Base-by-base conservation (phyloP, 2,329 filamentous ascomycete genomes). In the Drechslera avenae region DNA sequence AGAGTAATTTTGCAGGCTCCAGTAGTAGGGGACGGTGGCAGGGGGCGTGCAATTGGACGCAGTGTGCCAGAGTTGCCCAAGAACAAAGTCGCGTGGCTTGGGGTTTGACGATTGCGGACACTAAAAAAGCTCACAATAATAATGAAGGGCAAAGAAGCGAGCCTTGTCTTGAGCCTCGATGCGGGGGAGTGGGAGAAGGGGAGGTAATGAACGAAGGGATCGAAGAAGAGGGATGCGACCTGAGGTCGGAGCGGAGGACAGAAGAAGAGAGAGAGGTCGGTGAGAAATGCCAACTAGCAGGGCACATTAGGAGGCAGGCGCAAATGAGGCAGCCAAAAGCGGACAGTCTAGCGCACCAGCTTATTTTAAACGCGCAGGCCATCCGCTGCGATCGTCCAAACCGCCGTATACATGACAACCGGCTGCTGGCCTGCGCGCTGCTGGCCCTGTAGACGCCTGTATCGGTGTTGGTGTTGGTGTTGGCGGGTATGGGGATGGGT, bases 121-220 rank as follows among this genome's bases (percentile, higher is more conserved):
- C 59, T 66, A 55, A 72, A 73, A 68, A 68, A 73, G 68, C 60
- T 69, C 67, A 71, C 67, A 71, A 71, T 68, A 72, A 71, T 57
- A 73, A 72, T 67, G 68, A 72, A 72, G 52, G 46, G 67, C 66
- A 66, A 67, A 62, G 68, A 64, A 66, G 68, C 56, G 43, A 54
- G 50, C 55, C 61, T 68, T 68, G 59, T 57, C 66, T 47, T 52
- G 56, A 56, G 48, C 65, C 63, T 64, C 65, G 52, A 62, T 56
- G 68, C 64, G 60, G 57, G 44, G 47, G 54, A 68, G 60, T 57
- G 44, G 47, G 54, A 68, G 64, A 73, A 70, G 57, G 60, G 54
- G 59, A 73, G 63, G 52, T 62, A 73, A 73, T 56, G 70, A 72
- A 66, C 57, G 69, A 69, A 67, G 45, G 37, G 56, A 62, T 53